Evolutionary conservation across 2,329 filamentous ascomycete species (phyloP), one percentile per base, ranked within the genome.

Genomic region (Paraphaeosphaeria minitans): DNA sequence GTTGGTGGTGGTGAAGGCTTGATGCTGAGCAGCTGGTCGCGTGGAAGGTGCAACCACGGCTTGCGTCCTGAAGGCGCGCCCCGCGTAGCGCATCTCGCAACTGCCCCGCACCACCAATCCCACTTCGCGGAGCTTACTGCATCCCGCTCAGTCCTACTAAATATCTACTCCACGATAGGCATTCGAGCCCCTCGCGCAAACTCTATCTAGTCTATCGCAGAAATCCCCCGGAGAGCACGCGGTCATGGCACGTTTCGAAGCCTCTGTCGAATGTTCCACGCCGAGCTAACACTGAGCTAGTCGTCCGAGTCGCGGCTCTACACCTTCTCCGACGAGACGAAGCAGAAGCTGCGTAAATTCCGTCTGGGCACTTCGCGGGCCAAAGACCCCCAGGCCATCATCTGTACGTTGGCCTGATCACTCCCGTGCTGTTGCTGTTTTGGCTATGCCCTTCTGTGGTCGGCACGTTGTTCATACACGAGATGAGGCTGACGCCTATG

Each of bases 341-440:
- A 90, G 79, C 88, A 93, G 66, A 89, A 93, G 73, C 86, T 99
- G 66, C 90, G 92, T 78, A 98, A 97, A 80, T 99, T 99, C 81
- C 91, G 95, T 52, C 85, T 99, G 29, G 87, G 89, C 27, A 98
- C 95, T 2, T 97, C 93, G 35, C 84, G 95, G 65, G 88, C 92
- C 53, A 94, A 89, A 75, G 88, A 89, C 48, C 90, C 93, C 0
- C 92, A 97, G 81, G 95, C 93, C 61, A 88, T 96, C 62, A 96
- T 99, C 68, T 98, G 95, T 98, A 90, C 79, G 89, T 61, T 59
- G 58, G 46, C 50, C 47, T 61, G 27, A 51, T 50, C 52, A 55
- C 55, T 45, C 50, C 48, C 33, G 35, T 31, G 43, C 52, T 35
- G 31, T 43, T 24, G 31, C 29, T 13, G 10, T 27, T 41, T 10